Base-by-base conservation (phyloP, 1,284 basidiomycete genomes). In the Ustilago hordei region DNA sequence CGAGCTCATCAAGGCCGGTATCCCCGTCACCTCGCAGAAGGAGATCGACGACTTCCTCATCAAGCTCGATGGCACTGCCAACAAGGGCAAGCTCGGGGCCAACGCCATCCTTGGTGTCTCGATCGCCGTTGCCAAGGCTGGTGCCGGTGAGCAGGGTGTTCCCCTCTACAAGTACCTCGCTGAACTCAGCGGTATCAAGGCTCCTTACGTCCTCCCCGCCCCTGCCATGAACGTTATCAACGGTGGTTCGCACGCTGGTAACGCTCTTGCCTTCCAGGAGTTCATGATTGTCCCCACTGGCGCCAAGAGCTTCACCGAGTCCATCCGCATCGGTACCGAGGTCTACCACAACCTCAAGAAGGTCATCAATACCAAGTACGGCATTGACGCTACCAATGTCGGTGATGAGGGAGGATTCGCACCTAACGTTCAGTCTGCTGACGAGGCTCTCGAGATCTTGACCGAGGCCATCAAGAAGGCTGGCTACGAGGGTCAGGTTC, bases 321-420 rank as follows among this genome's bases (percentile, higher is more conserved):
- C 97, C 72, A 92, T 99, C 92, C 95, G 97, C 90, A 95, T 98
- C 82, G 97, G 97, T 79, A 93, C 95, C 28, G 97, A 99, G 90
- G 95, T 93, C 47, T 99, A 98, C 90, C 96, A 98, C 91, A 93
- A 92, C 82, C 90, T 99, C 87, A 99, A 99, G 91, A 97, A 95
- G 90, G 96, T 99, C 87, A 99, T 99, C 90, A 93, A 92, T 87
- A 92, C 93, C 88, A 98, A 98, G 89, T 99, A 99, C 89, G 97
- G 97, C 80, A 98, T 98, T 86, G 97, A 99, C 88, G 95, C 97
- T 81, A 94, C 94, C 88, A 99, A 99, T 88, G 97, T 99, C 84
- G 97, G 97, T 90, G 97, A 99, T 86, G 97, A 99, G 90, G 97
- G 97, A 89, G 97, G 97, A 79, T 99, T 99, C 85, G 97, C 97